Conservation (phyloP, 495 filamentous ascomycete genomes). For the Aspergillus incahuasiensis region DNA sequence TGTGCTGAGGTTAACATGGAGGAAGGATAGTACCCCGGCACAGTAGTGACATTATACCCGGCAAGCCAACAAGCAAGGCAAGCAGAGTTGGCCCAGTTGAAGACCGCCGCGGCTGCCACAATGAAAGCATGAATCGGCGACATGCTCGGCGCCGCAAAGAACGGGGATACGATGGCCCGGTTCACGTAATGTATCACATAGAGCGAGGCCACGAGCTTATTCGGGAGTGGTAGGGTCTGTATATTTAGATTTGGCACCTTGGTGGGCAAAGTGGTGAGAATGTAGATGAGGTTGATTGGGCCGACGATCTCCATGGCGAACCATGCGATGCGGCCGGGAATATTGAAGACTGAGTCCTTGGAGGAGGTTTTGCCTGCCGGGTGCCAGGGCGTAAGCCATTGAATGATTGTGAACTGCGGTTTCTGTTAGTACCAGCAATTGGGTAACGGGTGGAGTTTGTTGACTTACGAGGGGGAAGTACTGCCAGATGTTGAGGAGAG, state of each 20-base stretch:
- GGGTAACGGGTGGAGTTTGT: background rate
- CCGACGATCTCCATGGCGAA: constrained; percentile 78
- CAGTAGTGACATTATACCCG: constrained; percentile 39
- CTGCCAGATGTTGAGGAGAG: constrained; percentile 45
- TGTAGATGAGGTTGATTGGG: constrained; percentile 71
- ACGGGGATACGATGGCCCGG: constrained; percentile 75
- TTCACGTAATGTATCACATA: constrained; percentile 77
- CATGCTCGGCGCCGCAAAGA: constrained; percentile 81
- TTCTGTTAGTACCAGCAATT: constrained; percentile 13
- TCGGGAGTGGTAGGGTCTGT: constrained; percentile 22
- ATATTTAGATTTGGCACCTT: constrained; percentile 19
- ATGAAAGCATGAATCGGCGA: constrained; percentile 73
- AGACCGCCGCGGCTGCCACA: constrained; percentile 54
- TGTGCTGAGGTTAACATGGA: background rate
- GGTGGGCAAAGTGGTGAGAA: constrained; percentile 53
- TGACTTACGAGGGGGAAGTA: constrained; percentile 43
- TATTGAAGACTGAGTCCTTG: constrained; percentile 62
- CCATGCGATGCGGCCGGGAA: constrained; percentile 88
- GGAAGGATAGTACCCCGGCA: constrained; percentile 10
- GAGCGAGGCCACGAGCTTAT: constrained; percentile 30
- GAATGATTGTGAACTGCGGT: constrained; percentile 50
- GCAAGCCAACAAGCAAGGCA: constrained; percentile 76
- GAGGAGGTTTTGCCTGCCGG: constrained; percentile 80
- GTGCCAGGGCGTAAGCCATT: constrained; percentile 64
- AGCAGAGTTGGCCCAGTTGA: constrained; percentile 76